phyloP scores from a whole-genome alignment of 2,329 filamentous ascomycete genomes.

The Saccharata proteae region DNA sequence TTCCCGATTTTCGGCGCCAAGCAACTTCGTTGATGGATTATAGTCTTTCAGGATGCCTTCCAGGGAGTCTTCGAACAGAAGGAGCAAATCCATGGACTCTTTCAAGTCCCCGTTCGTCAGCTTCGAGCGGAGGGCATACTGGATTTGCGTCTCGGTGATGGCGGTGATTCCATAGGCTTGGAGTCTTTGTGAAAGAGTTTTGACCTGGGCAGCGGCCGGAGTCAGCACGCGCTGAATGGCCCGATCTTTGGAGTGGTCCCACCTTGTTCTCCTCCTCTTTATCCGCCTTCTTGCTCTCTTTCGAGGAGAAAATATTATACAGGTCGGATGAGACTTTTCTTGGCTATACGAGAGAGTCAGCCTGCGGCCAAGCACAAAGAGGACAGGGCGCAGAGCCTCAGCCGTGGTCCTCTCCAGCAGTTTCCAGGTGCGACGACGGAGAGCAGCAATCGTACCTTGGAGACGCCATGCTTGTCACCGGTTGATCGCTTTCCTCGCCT shows the following conservation, averaged over 20 bases:
- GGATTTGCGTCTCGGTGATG: slow-evolving; percentile 50
- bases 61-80: slow-evolving; percentile 69
- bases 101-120: slow-evolving; percentile 59
- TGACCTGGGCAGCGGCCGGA: slow-evolving; percentile 28
- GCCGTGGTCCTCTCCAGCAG: no score
- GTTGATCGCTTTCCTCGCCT: slow-evolving; percentile 46
- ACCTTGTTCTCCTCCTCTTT: slow-evolving; percentile 45
- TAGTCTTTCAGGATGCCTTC: slow-evolving; percentile 68
- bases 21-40: slow-evolving; percentile 56
- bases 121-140: slow-evolving; percentile 48
- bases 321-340: slow-evolving; percentile 34
- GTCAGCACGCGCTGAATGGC: slow-evolving; percentile 15
- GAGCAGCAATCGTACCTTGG: background rate
- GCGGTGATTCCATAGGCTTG: slow-evolving; percentile 40
- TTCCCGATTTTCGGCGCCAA: slow-evolving; percentile 76
- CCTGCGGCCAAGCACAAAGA: no score
- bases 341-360: slow-evolving; percentile 2
- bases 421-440: slow-evolving; percentile 1
- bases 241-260: slow-evolving; percentile 6
- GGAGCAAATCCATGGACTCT: slow-evolving; percentile 62
- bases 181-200: slow-evolving; percentile 41
- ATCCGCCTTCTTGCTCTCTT: slow-evolving; percentile 43
- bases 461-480: slow-evolving; percentile 19
- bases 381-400: no score
- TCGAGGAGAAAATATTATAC: slow-evolving; percentile 52